Conservation (phyloP, 129 eudicot genomes). For the Centrapalus pauciflorus region DNA sequence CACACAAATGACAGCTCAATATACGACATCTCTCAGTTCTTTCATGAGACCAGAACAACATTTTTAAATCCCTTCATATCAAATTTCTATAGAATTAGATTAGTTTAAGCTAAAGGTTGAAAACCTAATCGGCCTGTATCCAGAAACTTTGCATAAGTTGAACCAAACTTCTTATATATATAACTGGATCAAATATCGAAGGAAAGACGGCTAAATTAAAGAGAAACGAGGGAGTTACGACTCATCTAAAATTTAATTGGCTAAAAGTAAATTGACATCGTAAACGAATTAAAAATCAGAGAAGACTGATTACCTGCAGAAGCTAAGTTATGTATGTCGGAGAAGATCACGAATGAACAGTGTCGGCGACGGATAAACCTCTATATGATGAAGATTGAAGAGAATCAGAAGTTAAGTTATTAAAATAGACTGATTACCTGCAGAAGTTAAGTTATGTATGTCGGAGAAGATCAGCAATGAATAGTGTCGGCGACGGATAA, state of each 20-base stretch:
- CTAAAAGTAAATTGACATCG: neutral
- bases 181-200: neutral
- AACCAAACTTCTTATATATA: neutral
- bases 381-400: neutral
- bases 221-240: neutral
- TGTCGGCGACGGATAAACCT: slow-evolving; percentile 4
- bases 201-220: neutral
- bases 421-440: no score
- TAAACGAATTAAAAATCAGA: neutral
- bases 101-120: neutral
- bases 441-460: no score
- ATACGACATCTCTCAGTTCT: neutral
- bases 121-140: neutral
- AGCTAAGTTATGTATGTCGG: slow-evolving; percentile 8
- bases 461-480: slow-evolving; percentile 11
- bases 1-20: neutral
- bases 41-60: neutral
- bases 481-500: neutral
- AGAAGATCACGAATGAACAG: slow-evolving; percentile 2
- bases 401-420: no score
- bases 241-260: neutral
- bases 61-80: neutral
- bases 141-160: neutral
- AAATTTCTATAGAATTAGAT: neutral
- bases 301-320: slow-evolving; percentile 13